Evolutionary conservation across 352 stramenopile species (phyloP).

Genomic region (Pythium biforme): DNA sequence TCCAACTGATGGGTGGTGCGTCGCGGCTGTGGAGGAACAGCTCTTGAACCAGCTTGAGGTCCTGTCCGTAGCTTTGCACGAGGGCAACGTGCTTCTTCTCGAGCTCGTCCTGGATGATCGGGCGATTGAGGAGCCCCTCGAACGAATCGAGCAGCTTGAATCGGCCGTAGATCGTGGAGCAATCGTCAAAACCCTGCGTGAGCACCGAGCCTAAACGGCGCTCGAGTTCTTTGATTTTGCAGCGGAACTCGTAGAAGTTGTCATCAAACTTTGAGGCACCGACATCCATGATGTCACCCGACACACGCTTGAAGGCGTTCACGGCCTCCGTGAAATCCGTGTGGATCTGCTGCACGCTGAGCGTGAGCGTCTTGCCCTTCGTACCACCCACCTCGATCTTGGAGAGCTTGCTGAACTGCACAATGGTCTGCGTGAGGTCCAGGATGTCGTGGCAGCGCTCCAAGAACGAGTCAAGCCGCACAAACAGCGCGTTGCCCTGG

Average conservation of each 20-base stretch:
- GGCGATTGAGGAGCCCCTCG: constrained; percentile 92
- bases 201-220: constrained; percentile 95
- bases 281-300: constrained; percentile 98
- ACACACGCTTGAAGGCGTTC: constrained; percentile 94
- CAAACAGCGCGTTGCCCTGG: constrained; percentile 97
- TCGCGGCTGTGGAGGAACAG: constrained; percentile 94
- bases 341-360: constrained; percentile 95
- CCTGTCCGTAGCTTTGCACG: constrained; percentile 94
- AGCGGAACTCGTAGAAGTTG: constrained; percentile 97
- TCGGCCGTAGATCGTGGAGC: constrained; percentile 95
- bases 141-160: constrained; percentile 99
- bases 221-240: constrained; percentile 98
- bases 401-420: constrained; percentile 97
- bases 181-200: constrained; percentile 97
- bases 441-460: constrained; percentile 98
- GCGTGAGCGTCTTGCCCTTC: constrained; percentile 94
- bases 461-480: constrained; percentile 96
- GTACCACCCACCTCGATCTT: constrained; percentile 98
- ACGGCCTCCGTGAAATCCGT: constrained; percentile 94
- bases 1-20: constrained; percentile 92
- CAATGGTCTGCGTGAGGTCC: constrained; percentile 97
- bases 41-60: constrained; percentile 97
- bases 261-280: constrained; percentile 96
- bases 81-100: constrained; percentile 97
- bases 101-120: constrained; percentile 96